A percentile compares a stretch with the other conserved stretches of the same genome.
Conservation (phyloP, 768 basidiomycete species). For the Phanerochaete sordida region DNA sequence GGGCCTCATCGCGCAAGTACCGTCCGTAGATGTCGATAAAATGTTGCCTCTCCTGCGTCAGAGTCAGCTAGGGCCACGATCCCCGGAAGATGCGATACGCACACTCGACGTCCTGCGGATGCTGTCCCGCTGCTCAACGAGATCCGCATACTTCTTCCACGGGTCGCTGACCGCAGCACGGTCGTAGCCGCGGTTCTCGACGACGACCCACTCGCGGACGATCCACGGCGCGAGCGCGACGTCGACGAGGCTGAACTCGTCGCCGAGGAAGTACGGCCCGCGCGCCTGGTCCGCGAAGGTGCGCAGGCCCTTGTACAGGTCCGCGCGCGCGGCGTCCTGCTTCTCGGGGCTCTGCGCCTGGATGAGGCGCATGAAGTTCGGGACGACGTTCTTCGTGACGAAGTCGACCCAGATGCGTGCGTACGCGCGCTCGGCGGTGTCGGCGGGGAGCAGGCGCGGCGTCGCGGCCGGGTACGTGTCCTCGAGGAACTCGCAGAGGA, state of each 20-base stretch:
- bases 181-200: constrained; percentile 46
- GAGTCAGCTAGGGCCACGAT: background rate
- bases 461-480: constrained; percentile 47
- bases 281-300: constrained; percentile 34
- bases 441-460: constrained; percentile 47
- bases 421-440: constrained; percentile 48
- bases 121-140: constrained; percentile 41
- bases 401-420: constrained; percentile 58
- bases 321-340: constrained; percentile 32
- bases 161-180: constrained; percentile 36
- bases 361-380: constrained; percentile 41
- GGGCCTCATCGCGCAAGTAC: constrained; percentile 50
- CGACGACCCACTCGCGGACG: constrained; percentile 42
- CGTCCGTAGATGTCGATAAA: constrained; percentile 47
- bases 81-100: constrained; percentile 2
- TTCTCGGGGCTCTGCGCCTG: constrained; percentile 34
- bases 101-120: constrained; percentile 40
- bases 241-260: constrained; percentile 52
- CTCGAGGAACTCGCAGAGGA: constrained; percentile 65
- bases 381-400: constrained; percentile 48
- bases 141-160: constrained; percentile 44
- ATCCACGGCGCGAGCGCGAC: constrained; percentile 56
- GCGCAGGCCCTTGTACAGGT: constrained; percentile 35
- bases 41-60: constrained; percentile 35
- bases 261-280: constrained; percentile 57